phyloP scores from a whole-genome alignment of 257 asterid species.

The Solanum boliviense region DNA sequence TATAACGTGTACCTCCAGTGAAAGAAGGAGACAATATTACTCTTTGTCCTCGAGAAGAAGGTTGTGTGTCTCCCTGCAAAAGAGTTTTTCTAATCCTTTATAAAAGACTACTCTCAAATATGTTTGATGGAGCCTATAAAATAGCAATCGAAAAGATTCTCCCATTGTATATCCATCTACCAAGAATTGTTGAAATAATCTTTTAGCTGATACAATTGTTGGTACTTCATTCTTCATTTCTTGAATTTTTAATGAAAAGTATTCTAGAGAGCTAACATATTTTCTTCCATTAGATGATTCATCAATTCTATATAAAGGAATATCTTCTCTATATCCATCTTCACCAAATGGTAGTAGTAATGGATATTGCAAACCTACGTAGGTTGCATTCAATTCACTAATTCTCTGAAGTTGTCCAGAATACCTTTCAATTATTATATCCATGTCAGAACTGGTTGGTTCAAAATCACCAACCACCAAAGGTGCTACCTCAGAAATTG shows the following conservation, averaged over 20 bases:
- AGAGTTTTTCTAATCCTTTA: not conserved
- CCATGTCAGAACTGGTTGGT: not conserved
- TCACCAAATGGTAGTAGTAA: not conserved
- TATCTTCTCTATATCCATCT: not conserved
- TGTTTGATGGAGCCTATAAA: not conserved
- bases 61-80: not conserved
- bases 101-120: too few species aligned
- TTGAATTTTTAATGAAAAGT: not conserved
- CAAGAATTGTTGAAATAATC: not conserved
- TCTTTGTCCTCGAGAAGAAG: not conserved
- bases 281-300: not conserved
- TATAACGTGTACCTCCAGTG: not conserved
- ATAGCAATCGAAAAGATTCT: not conserved
- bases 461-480: not conserved
- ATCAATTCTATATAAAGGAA: not conserved
- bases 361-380: not conserved
- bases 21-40: not conserved
- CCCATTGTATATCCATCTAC: not conserved
- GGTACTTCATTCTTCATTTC: too few species aligned
- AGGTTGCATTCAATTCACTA: not conserved
- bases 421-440: too few species aligned
- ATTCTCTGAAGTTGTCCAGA: too few species aligned
- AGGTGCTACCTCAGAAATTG: not conserved
- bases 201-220: not conserved
- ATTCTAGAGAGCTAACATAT: too few species aligned